Conservation (phyloP, 2,329 filamentous ascomycete genomes). For the Macroventuria anomochaeta region DNA sequence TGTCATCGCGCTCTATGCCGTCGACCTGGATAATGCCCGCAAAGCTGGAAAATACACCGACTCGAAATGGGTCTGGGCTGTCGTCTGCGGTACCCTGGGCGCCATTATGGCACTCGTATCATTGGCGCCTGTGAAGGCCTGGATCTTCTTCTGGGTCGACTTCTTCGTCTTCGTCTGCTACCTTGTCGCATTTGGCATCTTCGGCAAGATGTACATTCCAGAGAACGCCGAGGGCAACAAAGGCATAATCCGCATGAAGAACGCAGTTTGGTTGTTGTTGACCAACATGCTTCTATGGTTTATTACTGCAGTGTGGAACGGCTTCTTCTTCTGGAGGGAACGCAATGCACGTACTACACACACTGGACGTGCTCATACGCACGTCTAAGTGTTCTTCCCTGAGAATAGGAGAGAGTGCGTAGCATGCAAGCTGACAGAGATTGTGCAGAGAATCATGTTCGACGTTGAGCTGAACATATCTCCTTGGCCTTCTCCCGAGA, state of each 20-base stretch:
- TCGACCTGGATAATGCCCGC: conserved; percentile 47
- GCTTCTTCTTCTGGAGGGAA: conserved; percentile 62
- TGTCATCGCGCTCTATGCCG: conserved; percentile 73
- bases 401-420: background rate
- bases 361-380: conserved; percentile 27
- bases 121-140: conserved; percentile 62
- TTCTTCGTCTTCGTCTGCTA: conserved; percentile 75
- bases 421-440: conserved; percentile 5
- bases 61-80: conserved; percentile 64
- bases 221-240: conserved; percentile 68
- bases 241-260: conserved; percentile 78
- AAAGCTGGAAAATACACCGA: conserved; percentile 54
- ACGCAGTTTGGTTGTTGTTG: conserved; percentile 84
- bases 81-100: conserved; percentile 34
- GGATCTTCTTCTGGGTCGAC: conserved; percentile 71
- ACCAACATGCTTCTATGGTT: conserved; percentile 79
- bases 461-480: conserved; percentile 11
- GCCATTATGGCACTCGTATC: conserved; percentile 59
- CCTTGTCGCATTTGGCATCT: conserved; percentile 82
- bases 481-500: conserved; percentile 7
- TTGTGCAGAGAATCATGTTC: conserved; percentile 10
- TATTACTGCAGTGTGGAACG: conserved; percentile 63
- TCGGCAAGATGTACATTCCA: conserved; percentile 79
- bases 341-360: conserved; percentile 39
- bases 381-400: conserved; percentile 27